These are phyloP conservation scores for Coemansia sp. DNA, from an alignment of 192 early-diverging fungal genomes.

Conservation along the genomic window DNA sequence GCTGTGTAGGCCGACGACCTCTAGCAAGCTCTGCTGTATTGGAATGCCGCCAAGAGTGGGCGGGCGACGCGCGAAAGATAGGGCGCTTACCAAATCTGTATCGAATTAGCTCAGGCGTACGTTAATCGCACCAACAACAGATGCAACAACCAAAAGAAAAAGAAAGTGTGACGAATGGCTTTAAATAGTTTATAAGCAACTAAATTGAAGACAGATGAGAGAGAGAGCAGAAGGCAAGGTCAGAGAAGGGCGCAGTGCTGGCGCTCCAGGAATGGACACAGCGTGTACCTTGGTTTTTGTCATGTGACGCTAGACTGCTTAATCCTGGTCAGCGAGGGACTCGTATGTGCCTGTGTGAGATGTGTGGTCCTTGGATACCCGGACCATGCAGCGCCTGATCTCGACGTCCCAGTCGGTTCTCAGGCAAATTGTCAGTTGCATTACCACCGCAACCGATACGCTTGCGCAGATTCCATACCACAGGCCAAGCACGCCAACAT, in stretches of 20 bases:
- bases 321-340: neutral
- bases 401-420: constrained; percentile 43
- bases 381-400: constrained; percentile 43
- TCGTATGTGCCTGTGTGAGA: neutral
- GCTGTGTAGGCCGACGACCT: neutral
- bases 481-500: constrained; percentile 50
- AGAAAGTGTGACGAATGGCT: neutral
- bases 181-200: neutral
- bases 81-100: constrained; percentile 6
- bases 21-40: neutral
- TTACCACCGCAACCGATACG: constrained; percentile 34
- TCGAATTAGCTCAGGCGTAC: neutral
- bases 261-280: neutral
- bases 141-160: neutral
- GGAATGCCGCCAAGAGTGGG: neutral
- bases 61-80: neutral
- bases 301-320: neutral
- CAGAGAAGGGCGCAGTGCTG: neutral
- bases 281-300: neutral
- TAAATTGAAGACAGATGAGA: constrained; percentile 9
- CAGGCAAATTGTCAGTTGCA: constrained; percentile 43
- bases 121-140: constrained; percentile 4
- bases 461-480: constrained; percentile 54
- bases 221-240: neutral
- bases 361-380: constrained; percentile 35